Evolutionary conservation across 2,329 filamentous ascomycete species (phyloP), one percentile per base, ranked within the genome.

Genomic region (Fusarium xylarioides): DNA sequence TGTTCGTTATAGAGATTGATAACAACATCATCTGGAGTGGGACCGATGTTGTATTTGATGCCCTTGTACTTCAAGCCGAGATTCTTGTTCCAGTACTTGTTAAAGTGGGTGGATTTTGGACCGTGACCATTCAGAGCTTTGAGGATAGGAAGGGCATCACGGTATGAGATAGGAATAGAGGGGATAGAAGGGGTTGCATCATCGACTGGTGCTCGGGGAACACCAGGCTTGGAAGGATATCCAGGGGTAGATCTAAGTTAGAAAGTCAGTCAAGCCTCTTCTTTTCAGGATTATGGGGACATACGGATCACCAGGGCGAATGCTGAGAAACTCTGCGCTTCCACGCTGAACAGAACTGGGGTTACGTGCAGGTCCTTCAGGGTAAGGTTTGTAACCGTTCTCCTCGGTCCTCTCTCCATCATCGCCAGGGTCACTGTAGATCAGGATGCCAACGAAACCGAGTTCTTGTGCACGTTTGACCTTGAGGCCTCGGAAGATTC

Each of bases 161-260:
- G 83, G 79, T 97, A 98, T 0, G 95, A 98, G 57, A 98, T 93
- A 8, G 95, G 95, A 4, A 98, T 84, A 2, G 95, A 98, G 0
- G 96, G 95, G 60, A 98, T 98, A 7, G 89, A 91, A 0, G 96
- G 93, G 37, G 92, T 96, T 11, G 89, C 88, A 34, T 88, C 85
- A 26, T 94, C 86, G 0, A 91, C 90, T 12, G 94, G 90, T 65
- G 90, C 86, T 30, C 95, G 91, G 40, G 94, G 93, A 30, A 87
- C 93, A n/a, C 92, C 95, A 10, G 95, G 95, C 81, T 95, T 95
- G 1, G 95, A 97, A 12, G 95, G 93, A 79, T 97, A 98, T 16
- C 96, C 96, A 23, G 95, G 94, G 0, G 96, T 98, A 1, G 96
- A 97, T 54, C 84, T 85, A 28, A 28, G 26, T 28, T 28, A 61